Conservation (phyloP, 495 filamentous ascomycete species). For the Sporormia fimetaria region DNA sequence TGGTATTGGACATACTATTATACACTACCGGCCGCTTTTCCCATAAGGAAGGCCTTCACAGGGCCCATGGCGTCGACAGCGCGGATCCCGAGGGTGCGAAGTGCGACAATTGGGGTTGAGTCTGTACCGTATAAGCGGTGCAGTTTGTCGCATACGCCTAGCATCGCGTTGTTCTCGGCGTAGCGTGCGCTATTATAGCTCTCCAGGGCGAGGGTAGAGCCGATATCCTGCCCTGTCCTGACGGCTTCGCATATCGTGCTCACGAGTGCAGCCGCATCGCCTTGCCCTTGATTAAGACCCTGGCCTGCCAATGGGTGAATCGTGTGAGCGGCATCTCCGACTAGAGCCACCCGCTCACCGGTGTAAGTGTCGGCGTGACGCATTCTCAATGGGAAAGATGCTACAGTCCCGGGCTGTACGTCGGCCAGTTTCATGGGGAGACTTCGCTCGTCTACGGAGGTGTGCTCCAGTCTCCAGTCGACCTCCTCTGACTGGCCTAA, state of each 20-base stretch:
- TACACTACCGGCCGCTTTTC: slow-evolving; percentile 58
- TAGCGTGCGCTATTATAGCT: slow-evolving; percentile 69
- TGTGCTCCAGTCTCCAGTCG: slow-evolving; percentile 67
- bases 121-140: slow-evolving; percentile 80
- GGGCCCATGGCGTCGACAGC: slow-evolving; percentile 65
- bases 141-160: slow-evolving; percentile 85
- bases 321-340: slow-evolving; percentile 91
- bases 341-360: slow-evolving; percentile 71
- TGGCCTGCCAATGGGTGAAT: slow-evolving; percentile 92
- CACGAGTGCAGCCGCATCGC: slow-evolving; percentile 67
- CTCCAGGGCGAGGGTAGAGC: slow-evolving; percentile 55
- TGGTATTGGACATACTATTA: too few relatives aligned
- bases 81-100: slow-evolving; percentile 64
- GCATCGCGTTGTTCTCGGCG: slow-evolving; percentile 67
- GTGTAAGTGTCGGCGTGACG: slow-evolving; percentile 88
- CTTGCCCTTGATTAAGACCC: slow-evolving; percentile 86
- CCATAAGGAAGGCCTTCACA: slow-evolving; percentile 81
- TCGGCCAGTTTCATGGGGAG: slow-evolving; percentile 49
- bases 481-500: slow-evolving; percentile 60
- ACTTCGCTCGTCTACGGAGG: slow-evolving; percentile 37
- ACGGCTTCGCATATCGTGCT: slow-evolving; percentile 66
- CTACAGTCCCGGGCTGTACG: slow-evolving; percentile 70
- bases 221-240: slow-evolving; percentile 70
- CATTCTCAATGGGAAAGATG: slow-evolving; percentile 82
- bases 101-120: slow-evolving; percentile 61